Evolutionary conservation across 805 yeast genomes (phyloP).

Genomic region (Scheffersomyces stipitis): DNA sequence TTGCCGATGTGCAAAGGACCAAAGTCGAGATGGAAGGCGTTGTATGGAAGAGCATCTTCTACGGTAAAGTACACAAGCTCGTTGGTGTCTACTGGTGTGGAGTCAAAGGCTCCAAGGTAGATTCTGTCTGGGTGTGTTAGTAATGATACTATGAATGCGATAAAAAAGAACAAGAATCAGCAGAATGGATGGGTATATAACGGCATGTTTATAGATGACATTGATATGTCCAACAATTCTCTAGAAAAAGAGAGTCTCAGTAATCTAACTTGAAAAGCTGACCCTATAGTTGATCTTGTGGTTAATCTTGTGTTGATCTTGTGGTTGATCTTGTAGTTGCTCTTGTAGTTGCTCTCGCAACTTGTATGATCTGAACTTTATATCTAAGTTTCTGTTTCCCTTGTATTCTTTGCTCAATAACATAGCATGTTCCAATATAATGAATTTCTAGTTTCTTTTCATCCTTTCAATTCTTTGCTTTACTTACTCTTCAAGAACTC

Average conservation of each 20-base stretch:
- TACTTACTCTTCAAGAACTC: slow-evolving; percentile 46
- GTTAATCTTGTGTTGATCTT: too few relatives aligned
- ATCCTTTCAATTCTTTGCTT: slow-evolving; percentile 28
- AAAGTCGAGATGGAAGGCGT: slow-evolving; percentile 93
- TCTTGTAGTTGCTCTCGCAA: too few relatives aligned
- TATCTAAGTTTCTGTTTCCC: too few relatives aligned
- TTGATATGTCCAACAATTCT: too few relatives aligned
- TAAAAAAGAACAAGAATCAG: not conserved
- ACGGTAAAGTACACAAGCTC: slow-evolving; percentile 84
- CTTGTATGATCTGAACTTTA: too few relatives aligned
- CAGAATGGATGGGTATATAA: not conserved
- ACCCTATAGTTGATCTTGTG: too few relatives aligned
- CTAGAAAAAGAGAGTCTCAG: too few relatives aligned
- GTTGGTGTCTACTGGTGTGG: slow-evolving; percentile 71
- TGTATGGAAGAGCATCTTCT: slow-evolving; percentile 89
- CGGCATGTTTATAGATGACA: too few relatives aligned
- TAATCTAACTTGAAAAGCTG: not conserved
- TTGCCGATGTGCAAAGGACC: slow-evolving; percentile 96
- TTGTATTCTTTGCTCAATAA: too few relatives aligned
- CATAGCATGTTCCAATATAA: not conserved
- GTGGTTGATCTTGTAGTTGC: too few relatives aligned
- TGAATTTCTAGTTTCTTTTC: not conserved
- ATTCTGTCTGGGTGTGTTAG: slow-evolving; percentile 49
- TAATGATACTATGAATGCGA: slow-evolving; percentile 28
- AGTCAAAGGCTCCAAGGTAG: slow-evolving; percentile 87